Evolutionary conservation across 768 basidiomycete genomes (phyloP).

Genomic region (Fomitopsis pulvina): DNA sequence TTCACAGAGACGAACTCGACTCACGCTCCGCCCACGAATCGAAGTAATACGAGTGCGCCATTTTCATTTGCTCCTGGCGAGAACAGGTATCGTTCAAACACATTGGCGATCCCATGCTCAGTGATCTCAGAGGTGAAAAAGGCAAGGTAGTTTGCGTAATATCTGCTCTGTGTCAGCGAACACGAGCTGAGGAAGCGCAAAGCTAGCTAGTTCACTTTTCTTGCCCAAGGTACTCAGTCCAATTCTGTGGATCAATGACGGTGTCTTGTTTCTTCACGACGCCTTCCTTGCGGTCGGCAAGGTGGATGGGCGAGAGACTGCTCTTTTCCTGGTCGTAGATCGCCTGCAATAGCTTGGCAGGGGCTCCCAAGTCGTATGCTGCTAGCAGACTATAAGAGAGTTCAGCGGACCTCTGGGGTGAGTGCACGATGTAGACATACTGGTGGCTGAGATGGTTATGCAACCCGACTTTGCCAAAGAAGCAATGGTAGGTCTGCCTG

Average conservation of each 20-base stretch:
- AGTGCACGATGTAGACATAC: conserved; percentile 26
- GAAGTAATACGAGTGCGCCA: conserved; percentile 26
- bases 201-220: conserved; percentile 29
- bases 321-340: conserved; percentile 39
- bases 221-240: conserved; percentile 43
- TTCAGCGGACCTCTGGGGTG: not conserved
- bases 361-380: conserved; percentile 50
- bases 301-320: conserved; percentile 33
- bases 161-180: conserved; percentile 12
- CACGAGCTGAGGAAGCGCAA: conserved; percentile 18
- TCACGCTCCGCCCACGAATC: conserved; percentile 31
- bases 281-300: conserved; percentile 28
- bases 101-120: conserved; percentile 29
- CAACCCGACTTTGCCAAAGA: conserved; percentile 35
- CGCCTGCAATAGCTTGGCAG: conserved; percentile 37
- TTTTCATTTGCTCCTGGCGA: conserved; percentile 25
- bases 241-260: conserved; percentile 36
- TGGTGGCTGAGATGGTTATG: conserved; percentile 60
- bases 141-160: conserved; percentile 22
- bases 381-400: conserved; percentile 38
- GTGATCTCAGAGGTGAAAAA: conserved; percentile 35
- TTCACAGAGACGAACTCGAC: conserved; percentile 11
- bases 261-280: conserved; percentile 20
- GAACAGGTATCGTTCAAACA: conserved; percentile 47
- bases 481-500: conserved; percentile 44